Percentiles rank a stretch among this genome's conserved stretches.
phyloP scores from a whole-genome alignment of 768 basidiomycete species.

The Lactarius hatsudake region DNA sequence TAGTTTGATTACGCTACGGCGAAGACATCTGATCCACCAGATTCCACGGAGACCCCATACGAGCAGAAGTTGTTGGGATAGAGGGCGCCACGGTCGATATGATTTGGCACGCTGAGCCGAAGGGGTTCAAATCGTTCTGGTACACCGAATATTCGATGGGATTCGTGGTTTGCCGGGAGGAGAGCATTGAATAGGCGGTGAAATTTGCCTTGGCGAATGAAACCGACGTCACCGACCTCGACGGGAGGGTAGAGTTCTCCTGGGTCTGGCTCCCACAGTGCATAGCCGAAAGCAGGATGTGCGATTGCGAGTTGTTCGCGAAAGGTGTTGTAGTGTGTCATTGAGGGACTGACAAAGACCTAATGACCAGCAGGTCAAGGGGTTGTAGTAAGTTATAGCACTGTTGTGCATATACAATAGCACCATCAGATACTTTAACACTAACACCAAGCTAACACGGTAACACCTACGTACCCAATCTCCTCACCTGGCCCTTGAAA shows the following conservation, averaged over 20 bases:
- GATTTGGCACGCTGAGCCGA: neutral
- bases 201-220: neutral
- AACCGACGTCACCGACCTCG: neutral
- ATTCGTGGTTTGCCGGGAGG: neutral
- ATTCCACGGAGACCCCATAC: neutral
- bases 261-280: neutral
- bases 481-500: too few relatives aligned
- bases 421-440: too few relatives aligned
- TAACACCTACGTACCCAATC: too few relatives aligned
- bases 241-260: neutral
- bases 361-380: neutral
- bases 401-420: too few relatives aligned
- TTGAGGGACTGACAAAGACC: neutral
- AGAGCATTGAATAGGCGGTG: neutral
- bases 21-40: neutral
- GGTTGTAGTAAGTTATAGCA: neutral
- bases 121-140: neutral
- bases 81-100: neutral
- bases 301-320: neutral
- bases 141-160: neutral
- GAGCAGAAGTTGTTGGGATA: neutral
- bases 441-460: too few relatives aligned
- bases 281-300: neutral
- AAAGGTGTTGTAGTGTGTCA: neutral
- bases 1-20: neutral